Percentiles rank a stretch among this genome's conserved stretches.
These are phyloP conservation scores for Wickerhamomyces rabaulensis DNA, from an alignment of 805 yeast species.

Conservation along the genomic window DNA sequence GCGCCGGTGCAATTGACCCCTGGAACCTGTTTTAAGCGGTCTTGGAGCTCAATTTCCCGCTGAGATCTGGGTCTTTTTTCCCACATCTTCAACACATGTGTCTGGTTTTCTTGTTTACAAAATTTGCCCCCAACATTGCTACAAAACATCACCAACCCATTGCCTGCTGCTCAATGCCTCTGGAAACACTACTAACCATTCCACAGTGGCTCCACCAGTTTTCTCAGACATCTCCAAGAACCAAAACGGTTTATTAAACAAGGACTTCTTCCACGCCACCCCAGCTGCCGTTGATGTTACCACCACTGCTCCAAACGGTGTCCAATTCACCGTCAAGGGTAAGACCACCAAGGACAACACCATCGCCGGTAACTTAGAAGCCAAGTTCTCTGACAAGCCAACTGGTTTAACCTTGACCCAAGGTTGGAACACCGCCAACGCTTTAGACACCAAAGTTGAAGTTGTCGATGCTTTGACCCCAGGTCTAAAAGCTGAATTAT, in stretches of 20 bases:
- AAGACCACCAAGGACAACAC: slow-evolving; percentile 76
- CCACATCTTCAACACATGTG: background rate
- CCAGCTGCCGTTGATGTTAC: slow-evolving; percentile 86
- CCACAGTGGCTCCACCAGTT: slow-evolving; percentile 73
- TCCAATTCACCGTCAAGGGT: slow-evolving; percentile 90
- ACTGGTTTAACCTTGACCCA: slow-evolving; percentile 91
- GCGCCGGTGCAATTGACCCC: background rate
- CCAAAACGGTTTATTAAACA: slow-evolving; percentile 83
- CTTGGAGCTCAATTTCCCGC: background rate
- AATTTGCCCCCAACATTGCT: background rate
- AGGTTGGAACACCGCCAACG: slow-evolving; percentile 96
- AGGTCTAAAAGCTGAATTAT: slow-evolving; percentile 89
- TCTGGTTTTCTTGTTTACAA: background rate
- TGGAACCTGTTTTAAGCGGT: background rate
- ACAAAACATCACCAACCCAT: no score
- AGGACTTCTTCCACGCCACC: slow-evolving; percentile 89
- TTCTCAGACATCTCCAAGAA: slow-evolving; percentile 91
- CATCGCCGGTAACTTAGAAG: slow-evolving; percentile 84
- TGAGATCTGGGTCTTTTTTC: background rate
- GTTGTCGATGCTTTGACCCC: slow-evolving; percentile 88
- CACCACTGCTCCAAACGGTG: slow-evolving; percentile 95
- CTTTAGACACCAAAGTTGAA: slow-evolving; percentile 89
- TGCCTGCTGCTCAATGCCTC: no score
- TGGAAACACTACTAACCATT: background rate
- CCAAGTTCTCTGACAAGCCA: slow-evolving; percentile 88